These are phyloP conservation scores for Mycena citricolor DNA, from an alignment of 1,284 basidiomycete species.

Conservation along the genomic window DNA sequence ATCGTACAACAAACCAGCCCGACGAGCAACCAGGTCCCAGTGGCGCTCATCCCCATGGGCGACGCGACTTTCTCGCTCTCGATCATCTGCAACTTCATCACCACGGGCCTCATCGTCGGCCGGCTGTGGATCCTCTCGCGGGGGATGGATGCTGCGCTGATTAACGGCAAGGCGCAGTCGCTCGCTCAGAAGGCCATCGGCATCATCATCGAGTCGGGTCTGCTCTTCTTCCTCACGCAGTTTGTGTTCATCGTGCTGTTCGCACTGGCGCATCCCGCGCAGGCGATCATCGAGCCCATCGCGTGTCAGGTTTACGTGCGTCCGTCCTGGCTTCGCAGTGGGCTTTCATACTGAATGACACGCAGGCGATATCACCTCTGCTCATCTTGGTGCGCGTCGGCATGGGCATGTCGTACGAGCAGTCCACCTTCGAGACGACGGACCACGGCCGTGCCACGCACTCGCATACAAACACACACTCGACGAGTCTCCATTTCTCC, in stretches of 20 bases:
- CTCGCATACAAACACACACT: too few species aligned
- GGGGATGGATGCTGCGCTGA: slow-evolving; percentile 6
- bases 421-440: too few species aligned
- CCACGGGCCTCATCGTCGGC: slow-evolving; percentile 39
- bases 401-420: too few species aligned
- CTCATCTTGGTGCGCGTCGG: too few species aligned
- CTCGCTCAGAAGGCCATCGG: slow-evolving; percentile 26
- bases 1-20: slow-evolving; percentile 28
- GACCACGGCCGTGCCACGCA: too few species aligned
- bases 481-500: too few species aligned
- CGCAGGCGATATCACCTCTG: too few species aligned
- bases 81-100: slow-evolving; percentile 38
- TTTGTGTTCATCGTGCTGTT: slow-evolving; percentile 41
- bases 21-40: slow-evolving; percentile 29
- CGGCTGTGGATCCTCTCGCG: slow-evolving; percentile 36
- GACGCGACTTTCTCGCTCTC: slow-evolving; percentile 37
- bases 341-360: too few species aligned
- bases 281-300: slow-evolving; percentile 35
- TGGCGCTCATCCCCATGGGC: slow-evolving; percentile 31
- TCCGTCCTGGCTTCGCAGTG: too few species aligned
- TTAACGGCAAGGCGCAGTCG: too few species aligned
- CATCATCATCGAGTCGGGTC: slow-evolving; percentile 42
- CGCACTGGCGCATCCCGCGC: slow-evolving; percentile 33
- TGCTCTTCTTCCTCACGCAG: slow-evolving; percentile 40
- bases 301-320: slow-evolving; percentile 43